Conservation (phyloP, 768 basidiomycete genomes). For the Pleurotus salmoneostramineus region DNA sequence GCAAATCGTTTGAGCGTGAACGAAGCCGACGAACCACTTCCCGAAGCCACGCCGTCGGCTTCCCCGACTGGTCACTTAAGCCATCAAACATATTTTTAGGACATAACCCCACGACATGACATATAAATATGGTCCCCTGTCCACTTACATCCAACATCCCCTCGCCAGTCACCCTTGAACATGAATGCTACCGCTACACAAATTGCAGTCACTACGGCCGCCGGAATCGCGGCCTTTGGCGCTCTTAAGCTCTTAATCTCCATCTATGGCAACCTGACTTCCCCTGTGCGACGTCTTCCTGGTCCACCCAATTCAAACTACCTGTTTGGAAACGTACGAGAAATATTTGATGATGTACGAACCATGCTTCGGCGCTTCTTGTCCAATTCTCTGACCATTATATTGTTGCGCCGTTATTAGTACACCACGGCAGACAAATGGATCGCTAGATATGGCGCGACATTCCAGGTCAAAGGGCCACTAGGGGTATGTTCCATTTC, state of each 20-base stretch:
- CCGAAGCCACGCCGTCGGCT: too few relatives aligned
- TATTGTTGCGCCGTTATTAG: background rate
- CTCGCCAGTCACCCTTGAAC: background rate
- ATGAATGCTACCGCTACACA: background rate
- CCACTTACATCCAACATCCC: background rate
- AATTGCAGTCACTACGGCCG: background rate
- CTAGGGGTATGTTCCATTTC: background rate
- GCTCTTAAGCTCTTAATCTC: conserved; percentile 24
- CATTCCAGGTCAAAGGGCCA: background rate
- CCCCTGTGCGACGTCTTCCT: conserved; percentile 43
- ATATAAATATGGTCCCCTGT: background rate
- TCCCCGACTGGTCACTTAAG: too few relatives aligned
- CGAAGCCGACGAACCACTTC: too few relatives aligned
- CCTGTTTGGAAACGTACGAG: conserved; percentile 45
- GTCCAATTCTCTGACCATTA: background rate
- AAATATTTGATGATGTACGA: conserved; percentile 38
- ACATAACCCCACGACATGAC: too few relatives aligned
- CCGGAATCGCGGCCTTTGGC: conserved; percentile 18
- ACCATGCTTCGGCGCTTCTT: background rate
- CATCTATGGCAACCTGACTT: conserved; percentile 28
- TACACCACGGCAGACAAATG: background rate
- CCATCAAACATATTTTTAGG: too few relatives aligned
- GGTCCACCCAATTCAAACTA: conserved; percentile 43
- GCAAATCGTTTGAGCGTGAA: too few relatives aligned
- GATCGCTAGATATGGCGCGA: background rate